Conservation (phyloP, 2,329 filamentous ascomycete genomes). For the Coniochaeta sp. region DNA sequence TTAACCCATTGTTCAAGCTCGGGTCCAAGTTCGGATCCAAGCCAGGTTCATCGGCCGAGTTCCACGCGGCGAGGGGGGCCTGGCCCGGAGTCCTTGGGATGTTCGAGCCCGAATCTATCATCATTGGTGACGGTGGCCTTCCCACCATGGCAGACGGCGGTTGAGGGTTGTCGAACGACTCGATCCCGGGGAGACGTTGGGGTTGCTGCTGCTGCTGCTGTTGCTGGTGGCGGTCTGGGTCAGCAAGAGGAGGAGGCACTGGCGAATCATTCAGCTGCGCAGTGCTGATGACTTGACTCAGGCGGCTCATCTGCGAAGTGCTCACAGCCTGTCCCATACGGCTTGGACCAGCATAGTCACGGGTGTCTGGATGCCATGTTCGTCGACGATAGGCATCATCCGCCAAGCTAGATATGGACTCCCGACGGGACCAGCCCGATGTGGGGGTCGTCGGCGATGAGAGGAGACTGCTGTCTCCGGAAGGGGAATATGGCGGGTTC, state of each 20-base stretch:
- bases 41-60: not conserved
- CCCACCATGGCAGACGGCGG: slow-evolving; percentile 48
- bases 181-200: slow-evolving; percentile 77
- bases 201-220: slow-evolving; percentile 43
- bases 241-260: slow-evolving; percentile 40
- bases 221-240: slow-evolving; percentile 32
- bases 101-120: slow-evolving; percentile 50
- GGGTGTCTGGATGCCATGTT: slow-evolving; percentile 84
- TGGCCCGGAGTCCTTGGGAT: not conserved
- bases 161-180: slow-evolving; percentile 73
- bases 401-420: slow-evolving; percentile 52
- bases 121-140: slow-evolving; percentile 64
- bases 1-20: slow-evolving; percentile 58
- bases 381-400: slow-evolving; percentile 77
- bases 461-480: slow-evolving; percentile 49
- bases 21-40: slow-evolving; percentile 31
- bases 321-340: slow-evolving; percentile 70
- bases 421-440: slow-evolving; percentile 52
- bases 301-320: slow-evolving; percentile 62
- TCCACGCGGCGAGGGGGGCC: not conserved
- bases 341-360: slow-evolving; percentile 51
- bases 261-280: slow-evolving; percentile 49
- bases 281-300: slow-evolving; percentile 70
- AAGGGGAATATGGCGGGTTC: slow-evolving; percentile 37
- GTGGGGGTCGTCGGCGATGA: slow-evolving; percentile 60